Base-by-base conservation (phyloP, 768 basidiomycete genomes). In the Kwoniella sp. region DNA sequence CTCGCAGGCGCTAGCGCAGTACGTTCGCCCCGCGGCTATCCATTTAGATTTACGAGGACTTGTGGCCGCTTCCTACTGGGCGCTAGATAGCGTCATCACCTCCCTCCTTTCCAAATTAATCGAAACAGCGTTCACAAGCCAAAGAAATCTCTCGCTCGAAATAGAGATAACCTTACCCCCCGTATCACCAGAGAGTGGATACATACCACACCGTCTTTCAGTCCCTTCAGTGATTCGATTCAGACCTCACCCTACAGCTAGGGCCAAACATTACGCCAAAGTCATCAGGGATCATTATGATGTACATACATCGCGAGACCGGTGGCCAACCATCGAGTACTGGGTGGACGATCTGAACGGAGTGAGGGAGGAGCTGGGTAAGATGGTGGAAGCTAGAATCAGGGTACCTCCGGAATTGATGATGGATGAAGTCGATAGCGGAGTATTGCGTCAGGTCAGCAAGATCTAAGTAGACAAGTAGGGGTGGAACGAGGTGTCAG, bases 201-300 rank as follows among this genome's bases (percentile, higher is more conserved):
- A 61, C 52, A 61, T 61, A 17, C 60, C 60, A 10, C 60, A 61
- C 47, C 27, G 52, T 54, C 24, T 61, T 0, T 2, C 27, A 19
- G 21, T 53, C 21, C 22, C 36, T 7, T 29, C 60, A 17, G 22
- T 17, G 9, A 44, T 60, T 13, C 49, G 50, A 22, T 60, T 60
- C 49, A 24, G 26, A 21, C 29, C 50, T 22, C 15, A 46, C 19
- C 19, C 46, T 30, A 4, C 24, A 6, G 29, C n/a, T 1, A 29
- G n/a, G 17, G 37, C 30, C 10, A 33, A 44, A 40, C 22, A 51
- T 26, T 46, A 27, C 29, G 60, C 60, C 2, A 53, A 54, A 30
- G 29, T 61, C n/a, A 61, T 61, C n/a, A 44, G 60, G 19, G 40
- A 47, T 27, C 60, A 61, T 54, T 54, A 55, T n/a, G 60, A 61